phyloP scores from a whole-genome alignment of 352 stramenopile genomes.

The Phytophthora citrophthora region DNA sequence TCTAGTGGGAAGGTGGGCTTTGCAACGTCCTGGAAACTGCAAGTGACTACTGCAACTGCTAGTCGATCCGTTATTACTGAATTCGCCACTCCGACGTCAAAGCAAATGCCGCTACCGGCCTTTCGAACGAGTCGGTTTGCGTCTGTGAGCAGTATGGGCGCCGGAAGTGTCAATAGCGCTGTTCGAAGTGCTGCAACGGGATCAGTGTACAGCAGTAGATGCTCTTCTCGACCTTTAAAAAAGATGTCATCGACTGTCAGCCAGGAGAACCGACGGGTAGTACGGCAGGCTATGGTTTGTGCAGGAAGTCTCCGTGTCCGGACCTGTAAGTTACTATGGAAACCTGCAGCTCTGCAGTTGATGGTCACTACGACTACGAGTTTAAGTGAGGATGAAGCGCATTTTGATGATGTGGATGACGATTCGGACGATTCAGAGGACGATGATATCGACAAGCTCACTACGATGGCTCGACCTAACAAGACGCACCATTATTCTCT shows the following conservation, averaged over 20 bases:
- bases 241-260: slow-evolving; percentile 14
- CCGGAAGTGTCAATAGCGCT: slow-evolving; percentile 8
- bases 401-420: slow-evolving; percentile 31
- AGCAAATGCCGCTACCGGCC: slow-evolving; percentile 28
- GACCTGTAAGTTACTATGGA: slow-evolving; percentile 45
- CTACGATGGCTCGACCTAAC: slow-evolving; percentile 30
- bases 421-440: slow-evolving; percentile 31
- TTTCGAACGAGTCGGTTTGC: slow-evolving; percentile 19
- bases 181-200: slow-evolving; percentile 24
- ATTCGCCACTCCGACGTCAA: slow-evolving; percentile 25
- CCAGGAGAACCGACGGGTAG: slow-evolving; percentile 25
- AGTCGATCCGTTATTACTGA: slow-evolving; percentile 26
- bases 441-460: slow-evolving; percentile 32
- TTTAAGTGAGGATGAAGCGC: slow-evolving; percentile 27
- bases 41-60: slow-evolving; percentile 18
- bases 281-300: slow-evolving; percentile 31
- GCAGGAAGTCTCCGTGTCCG: slow-evolving; percentile 37
- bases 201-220: slow-evolving; percentile 12
- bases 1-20: slow-evolving; percentile 15
- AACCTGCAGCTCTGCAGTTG: slow-evolving; percentile 36
- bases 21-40: slow-evolving; percentile 18
- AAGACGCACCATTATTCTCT: slow-evolving; percentile 40
- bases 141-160: slow-evolving; percentile 3
- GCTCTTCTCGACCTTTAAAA: background rate
- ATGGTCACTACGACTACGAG: slow-evolving; percentile 34